Conservation (phyloP, 805 yeast species). For the Clavispora fructus region DNA sequence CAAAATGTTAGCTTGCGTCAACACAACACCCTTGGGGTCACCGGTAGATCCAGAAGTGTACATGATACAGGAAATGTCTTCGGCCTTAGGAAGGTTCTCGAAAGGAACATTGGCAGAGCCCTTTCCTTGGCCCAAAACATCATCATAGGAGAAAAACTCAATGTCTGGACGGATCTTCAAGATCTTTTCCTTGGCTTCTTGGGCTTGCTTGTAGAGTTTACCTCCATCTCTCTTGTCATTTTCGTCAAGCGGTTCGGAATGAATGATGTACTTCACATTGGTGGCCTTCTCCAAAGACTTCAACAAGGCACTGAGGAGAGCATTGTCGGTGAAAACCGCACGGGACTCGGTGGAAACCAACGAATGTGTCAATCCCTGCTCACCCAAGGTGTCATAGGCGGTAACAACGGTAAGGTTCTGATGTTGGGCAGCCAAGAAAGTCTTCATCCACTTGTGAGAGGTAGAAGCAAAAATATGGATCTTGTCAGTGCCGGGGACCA, state of each 20-base stretch:
- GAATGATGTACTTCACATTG: constrained; percentile 62
- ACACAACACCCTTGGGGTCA: constrained; percentile 77
- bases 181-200: constrained; percentile 54
- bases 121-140: constrained; percentile 60
- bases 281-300: constrained; percentile 66
- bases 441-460: constrained; percentile 85
- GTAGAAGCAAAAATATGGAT: constrained; percentile 87
- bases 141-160: constrained; percentile 58
- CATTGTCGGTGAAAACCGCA: constrained; percentile 81
- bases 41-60: constrained; percentile 88
- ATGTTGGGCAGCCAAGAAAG: constrained; percentile 70
- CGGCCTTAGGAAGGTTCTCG: constrained; percentile 46
- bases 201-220: constrained; percentile 52
- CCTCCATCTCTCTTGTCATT: constrained; percentile 64
- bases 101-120: constrained; percentile 37
- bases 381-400: constrained; percentile 94
- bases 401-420: constrained; percentile 87
- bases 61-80: constrained; percentile 71
- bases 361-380: constrained; percentile 80
- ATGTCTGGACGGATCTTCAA: constrained; percentile 71
- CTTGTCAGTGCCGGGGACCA: constrained; percentile 53
- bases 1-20: constrained; percentile 61
- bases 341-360: constrained; percentile 73
- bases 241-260: constrained; percentile 56
- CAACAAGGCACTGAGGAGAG: constrained; percentile 58